Evolutionary conservation across 176 grass and related monocot genomes (phyloP).

Genomic region (Aegilops longissima): DNA sequence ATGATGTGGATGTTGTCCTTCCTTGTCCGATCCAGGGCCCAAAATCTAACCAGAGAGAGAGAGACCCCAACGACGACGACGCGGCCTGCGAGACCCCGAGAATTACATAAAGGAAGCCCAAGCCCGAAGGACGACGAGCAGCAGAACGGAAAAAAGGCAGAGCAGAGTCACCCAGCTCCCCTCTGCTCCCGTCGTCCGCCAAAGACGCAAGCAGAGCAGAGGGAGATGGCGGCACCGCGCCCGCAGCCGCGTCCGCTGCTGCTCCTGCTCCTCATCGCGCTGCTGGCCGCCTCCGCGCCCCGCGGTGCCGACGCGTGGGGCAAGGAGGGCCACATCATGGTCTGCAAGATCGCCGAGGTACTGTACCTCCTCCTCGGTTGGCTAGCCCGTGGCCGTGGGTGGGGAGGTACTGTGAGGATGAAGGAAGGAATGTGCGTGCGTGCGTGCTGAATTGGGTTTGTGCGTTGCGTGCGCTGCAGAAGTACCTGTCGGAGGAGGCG

Average conservation of each 20-base stretch:
- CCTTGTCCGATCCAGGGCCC: too few species aligned
- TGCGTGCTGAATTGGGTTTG: too few species aligned
- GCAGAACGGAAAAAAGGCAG: too few species aligned
- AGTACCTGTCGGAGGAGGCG: slow-evolving; percentile 66
- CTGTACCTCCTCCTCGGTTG: too few species aligned
- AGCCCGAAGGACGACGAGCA: not conserved
- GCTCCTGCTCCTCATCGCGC: slow-evolving; percentile 29
- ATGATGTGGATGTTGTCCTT: too few species aligned
- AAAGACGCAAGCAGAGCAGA: not conserved
- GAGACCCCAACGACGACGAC: not conserved
- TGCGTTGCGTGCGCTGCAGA: slow-evolving; percentile 19
- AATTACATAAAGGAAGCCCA: not conserved
- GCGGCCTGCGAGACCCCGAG: not conserved
- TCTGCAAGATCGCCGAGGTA: slow-evolving; percentile 93
- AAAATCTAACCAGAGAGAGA: not conserved
- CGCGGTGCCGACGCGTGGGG: slow-evolving; percentile 56
- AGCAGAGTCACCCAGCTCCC: not conserved
- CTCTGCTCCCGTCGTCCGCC: not conserved
- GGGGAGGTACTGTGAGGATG: too few species aligned
- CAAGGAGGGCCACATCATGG: slow-evolving; percentile 94
- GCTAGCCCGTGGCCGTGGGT: too few species aligned
- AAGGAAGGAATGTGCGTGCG: too few species aligned
- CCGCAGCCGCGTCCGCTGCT: slow-evolving; percentile 24
- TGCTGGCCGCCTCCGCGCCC: slow-evolving; percentile 16
- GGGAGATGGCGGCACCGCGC: not conserved